Evolutionary conservation across 192 early-diverging fungal species (phyloP).

Genomic region (Podila verticillata): DNA sequence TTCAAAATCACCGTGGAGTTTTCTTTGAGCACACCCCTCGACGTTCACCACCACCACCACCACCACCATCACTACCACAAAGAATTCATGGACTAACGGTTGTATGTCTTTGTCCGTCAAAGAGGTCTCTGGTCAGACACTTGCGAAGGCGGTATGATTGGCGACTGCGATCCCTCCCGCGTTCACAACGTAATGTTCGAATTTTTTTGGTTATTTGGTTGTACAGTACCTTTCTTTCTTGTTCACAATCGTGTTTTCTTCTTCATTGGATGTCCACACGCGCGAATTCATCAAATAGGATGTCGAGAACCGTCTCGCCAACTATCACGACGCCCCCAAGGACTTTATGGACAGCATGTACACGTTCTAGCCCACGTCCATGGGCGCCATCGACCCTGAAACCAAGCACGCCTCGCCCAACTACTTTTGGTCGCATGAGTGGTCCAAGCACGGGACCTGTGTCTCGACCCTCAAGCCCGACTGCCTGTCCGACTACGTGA

Average conservation of each 20-base stretch:
- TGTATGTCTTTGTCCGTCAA: too few species aligned
- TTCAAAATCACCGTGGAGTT: too few species aligned
- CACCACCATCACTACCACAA: too few species aligned
- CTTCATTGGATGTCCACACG: too few species aligned
- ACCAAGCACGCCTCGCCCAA: too few species aligned
- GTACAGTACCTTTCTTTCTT: not conserved
- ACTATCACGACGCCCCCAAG: slow-evolving; percentile 34
- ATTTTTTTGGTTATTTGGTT: not conserved
- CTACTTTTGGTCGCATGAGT: slow-evolving; percentile 81
- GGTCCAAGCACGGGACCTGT: slow-evolving; percentile 86
- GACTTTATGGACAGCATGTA: slow-evolving; percentile 60
- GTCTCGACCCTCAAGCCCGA: slow-evolving; percentile 69
- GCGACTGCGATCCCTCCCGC: slow-evolving; percentile 69
- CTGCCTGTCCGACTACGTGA: slow-evolving; percentile 61
- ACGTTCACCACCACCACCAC: too few species aligned
- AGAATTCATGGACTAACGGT: too few species aligned
- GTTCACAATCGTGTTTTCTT: too few species aligned
- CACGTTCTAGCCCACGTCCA: slow-evolving; percentile 74
- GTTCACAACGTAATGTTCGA: slow-evolving; percentile 51
- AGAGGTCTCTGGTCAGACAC: slow-evolving; percentile 75
- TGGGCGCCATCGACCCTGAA: slow-evolving; percentile 74
- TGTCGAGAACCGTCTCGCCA: slow-evolving; percentile 59
- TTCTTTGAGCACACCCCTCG: too few species aligned
- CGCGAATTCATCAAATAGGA: too few species aligned
- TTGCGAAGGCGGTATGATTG: slow-evolving; percentile 53